Evolutionary conservation across 2,329 filamentous ascomycete genomes (phyloP).

Genomic region (Elsinoe arachidis): DNA sequence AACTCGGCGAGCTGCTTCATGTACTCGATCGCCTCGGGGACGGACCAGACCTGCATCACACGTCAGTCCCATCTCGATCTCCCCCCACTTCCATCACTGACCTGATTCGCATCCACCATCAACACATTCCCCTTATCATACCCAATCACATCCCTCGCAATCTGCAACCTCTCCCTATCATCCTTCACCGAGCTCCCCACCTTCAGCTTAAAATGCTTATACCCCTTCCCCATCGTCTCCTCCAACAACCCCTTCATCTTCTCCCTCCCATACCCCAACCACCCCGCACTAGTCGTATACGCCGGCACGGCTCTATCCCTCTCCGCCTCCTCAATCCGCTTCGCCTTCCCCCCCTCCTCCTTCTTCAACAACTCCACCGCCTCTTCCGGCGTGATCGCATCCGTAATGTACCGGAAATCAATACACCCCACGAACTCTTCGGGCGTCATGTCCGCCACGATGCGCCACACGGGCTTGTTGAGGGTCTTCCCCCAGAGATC

Average conservation of each 20-base stretch:
- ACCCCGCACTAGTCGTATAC: conserved; percentile 84
- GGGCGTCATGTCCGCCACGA: conserved; percentile 82
- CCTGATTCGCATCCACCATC: conserved; percentile 91
- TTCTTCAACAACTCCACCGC: conserved; percentile 62
- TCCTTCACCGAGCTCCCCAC: conserved; percentile 66
- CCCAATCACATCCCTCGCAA: conserved; percentile 71
- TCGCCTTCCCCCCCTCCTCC: conserved; percentile 57
- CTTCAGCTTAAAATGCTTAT: conserved; percentile 85
- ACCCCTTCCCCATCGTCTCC: conserved; percentile 68
- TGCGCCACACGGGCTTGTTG: conserved; percentile 79
- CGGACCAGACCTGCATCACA: conserved; percentile 59
- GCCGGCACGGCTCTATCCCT: conserved; percentile 70
- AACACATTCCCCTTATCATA: conserved; percentile 75
- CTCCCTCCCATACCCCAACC: conserved; percentile 83
- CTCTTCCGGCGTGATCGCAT: conserved; percentile 82
- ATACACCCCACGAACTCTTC: conserved; percentile 82
- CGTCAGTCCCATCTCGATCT: neutral
- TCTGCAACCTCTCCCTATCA: conserved; percentile 60
- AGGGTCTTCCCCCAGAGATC: conserved; percentile 89
- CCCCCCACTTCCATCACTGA: conserved; percentile 24
- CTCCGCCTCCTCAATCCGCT: conserved; percentile 65
- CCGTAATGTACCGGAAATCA: conserved; percentile 90
- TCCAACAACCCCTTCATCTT: conserved; percentile 70
- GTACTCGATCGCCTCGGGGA: conserved; percentile 79
- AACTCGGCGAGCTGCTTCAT: conserved; percentile 76